Base-by-base conservation (phyloP, 495 filamentous ascomycete species). In the Lasiosphaeria ovina region DNA sequence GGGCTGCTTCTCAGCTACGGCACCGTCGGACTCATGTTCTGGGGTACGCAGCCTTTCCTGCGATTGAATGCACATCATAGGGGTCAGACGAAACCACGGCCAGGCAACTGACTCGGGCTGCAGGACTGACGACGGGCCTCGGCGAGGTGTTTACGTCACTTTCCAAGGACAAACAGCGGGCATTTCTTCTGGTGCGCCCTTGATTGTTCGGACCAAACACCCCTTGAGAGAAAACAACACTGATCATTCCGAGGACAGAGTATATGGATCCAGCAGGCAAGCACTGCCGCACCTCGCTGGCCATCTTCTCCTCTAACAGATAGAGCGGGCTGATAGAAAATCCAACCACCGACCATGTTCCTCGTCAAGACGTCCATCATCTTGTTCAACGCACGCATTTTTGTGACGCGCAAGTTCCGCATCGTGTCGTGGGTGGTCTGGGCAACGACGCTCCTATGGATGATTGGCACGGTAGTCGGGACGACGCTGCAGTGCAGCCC, bases 261-360 rank as follows among this genome's bases (percentile, higher is more conserved):
- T 2, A n/a, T 47, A 47, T 47, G 44, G 44, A 47, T 47, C 12
- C 5, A 9, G 16, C 44, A 47, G 44, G 44, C 44, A 14, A 11
- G 44, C 40, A 10, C 42, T 7, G 4, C 51, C 7, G 14, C 32
- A n/a, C 31, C 38, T 35, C 35, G 4, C 8, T 57, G 4, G 6
- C 38, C 44, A 49, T 12, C 38, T 55, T 34, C 5, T 42, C 35
- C 24, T n/a, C 35, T 9, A 16, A 32, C 24, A 33, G 38, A 33
- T 12, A 2, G 3, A 1, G 33, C 38, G 34, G 24, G 24, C 42
- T 14, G 14, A 9, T 35, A 62, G 59, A 63, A 63, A 59, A 17
- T 63, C 55, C 61, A 63, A 59, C 61, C 61, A 33, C 51, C 56
- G 6, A 59, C 61, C 51, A 35, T 57, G 16, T 59, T 65, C 16